Percentiles rank a stretch among this genome's conserved stretches.
phyloP scores from a whole-genome alignment of 352 stramenopile genomes.

The Phytophthora kernoviae region DNA sequence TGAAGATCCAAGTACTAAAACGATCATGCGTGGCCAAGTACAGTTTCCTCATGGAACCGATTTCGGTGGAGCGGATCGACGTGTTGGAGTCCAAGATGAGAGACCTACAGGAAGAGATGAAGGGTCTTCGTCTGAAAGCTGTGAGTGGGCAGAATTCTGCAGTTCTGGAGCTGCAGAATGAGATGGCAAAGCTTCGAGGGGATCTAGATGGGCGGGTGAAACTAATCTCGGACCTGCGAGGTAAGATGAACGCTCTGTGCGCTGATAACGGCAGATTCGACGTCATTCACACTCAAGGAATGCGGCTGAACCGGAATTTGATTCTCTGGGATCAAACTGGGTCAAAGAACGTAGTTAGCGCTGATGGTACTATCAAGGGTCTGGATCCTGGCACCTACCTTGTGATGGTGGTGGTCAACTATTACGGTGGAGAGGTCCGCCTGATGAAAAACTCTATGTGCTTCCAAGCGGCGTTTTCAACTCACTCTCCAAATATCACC shows the following conservation, averaged over 20 bases:
- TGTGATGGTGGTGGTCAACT: background rate
- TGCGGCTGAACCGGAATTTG: background rate
- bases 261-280: background rate
- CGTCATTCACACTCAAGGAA: background rate
- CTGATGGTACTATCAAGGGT: background rate
- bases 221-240: conserved; percentile 2
- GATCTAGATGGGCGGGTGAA: background rate
- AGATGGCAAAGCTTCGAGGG: conserved; percentile 2
- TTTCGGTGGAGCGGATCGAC: conserved; percentile 7
- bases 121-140: conserved; percentile 4
- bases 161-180: background rate
- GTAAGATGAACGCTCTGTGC: conserved; percentile 10
- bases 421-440: background rate
- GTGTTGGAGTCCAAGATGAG: conserved; percentile 6
- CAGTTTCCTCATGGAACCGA: conserved; percentile 2
- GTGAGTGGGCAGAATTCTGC: background rate
- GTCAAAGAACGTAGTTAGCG: background rate
- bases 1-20: conserved; percentile 18
- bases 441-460: background rate
- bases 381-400: background rate
- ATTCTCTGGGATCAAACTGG: background rate
- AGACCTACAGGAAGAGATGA: conserved; percentile 16
- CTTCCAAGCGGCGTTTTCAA: background rate
- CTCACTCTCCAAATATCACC: background rate
- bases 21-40: conserved; percentile 9